Base-by-base conservation (phyloP, 2,329 filamentous ascomycete species). In the Aphanocladium album region DNA sequence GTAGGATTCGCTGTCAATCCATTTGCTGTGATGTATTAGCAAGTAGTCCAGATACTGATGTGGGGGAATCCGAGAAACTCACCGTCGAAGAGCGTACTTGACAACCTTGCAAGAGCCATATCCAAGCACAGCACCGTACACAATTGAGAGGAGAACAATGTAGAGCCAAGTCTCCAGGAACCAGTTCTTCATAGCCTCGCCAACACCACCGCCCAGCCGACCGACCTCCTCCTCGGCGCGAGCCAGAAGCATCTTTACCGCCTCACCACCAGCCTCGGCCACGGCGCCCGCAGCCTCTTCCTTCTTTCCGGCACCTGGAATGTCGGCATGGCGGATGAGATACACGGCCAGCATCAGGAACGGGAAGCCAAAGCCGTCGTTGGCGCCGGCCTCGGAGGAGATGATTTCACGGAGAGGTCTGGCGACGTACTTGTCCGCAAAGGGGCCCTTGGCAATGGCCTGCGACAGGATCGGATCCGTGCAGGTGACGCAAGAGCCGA, bases 391-490 rank as follows among this genome's bases (percentile, higher is more conserved):
- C 63, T 87, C 84, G 1, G 83, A 78, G 0, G 83, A 86, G 21
- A 87, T 86, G 60, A 87, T 81, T 64, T 87, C 83, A 30, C 84
- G 78, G 4, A 87, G 73, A 3, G 79, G 76, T 1, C 83, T 78
- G 11, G 80, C 75, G 2, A 87, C 83, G 61, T 80, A 87, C 62
- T 84, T 85, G 65, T 87, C 84, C 0, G 85, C 78, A 64, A 88
- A 86, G 21, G 64, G 63, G 3, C 64, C 64, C 67, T 87, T 87
- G 19, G 84, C 85, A 17, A 87, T 78, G 27, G 83, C 82, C 65
- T 86, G 83, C 0, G 83, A 85, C 5, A 87, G 73, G n/a, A 87
- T 76, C 0, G 84, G 84, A 62, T 87, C 85, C 0, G 84, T 87
- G 60, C 79, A 85, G 3, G 84, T 85, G 12, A 86, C 83, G 55